These are phyloP conservation scores for Aphanomyces invadans DNA, from an alignment of 352 stramenopile genomes.

Conservation along the genomic window DNA sequence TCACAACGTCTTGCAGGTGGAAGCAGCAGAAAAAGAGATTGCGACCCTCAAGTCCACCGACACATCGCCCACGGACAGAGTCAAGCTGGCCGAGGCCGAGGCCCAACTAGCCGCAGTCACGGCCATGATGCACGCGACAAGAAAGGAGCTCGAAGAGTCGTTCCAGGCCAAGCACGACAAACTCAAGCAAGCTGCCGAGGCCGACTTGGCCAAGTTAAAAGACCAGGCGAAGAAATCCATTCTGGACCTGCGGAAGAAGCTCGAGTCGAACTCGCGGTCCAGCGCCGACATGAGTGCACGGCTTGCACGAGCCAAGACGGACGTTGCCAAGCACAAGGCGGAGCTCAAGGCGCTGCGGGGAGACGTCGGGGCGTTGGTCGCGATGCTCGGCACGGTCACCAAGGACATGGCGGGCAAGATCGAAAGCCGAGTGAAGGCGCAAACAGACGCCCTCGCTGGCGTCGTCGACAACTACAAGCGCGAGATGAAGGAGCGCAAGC, in stretches of 20 bases:
- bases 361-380: conserved; percentile 42
- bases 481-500: conserved; percentile 82
- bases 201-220: conserved; percentile 75
- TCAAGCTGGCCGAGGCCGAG: conserved; percentile 29
- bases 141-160: conserved; percentile 29
- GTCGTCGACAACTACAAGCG: conserved; percentile 87
- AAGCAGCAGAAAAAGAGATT: conserved; percentile 52
- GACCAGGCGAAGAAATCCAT: conserved; percentile 85
- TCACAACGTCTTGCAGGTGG: conserved; percentile 40
- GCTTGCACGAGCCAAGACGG: conserved; percentile 34
- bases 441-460: conserved; percentile 69
- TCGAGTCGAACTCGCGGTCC: conserved; percentile 50
- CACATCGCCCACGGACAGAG: conserved; percentile 26
- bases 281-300: conserved; percentile 46
- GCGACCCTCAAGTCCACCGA: conserved; percentile 25
- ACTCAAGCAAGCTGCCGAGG: conserved; percentile 65
- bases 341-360: conserved; percentile 45
- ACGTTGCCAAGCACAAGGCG: conserved; percentile 50
- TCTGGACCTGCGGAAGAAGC: conserved; percentile 67
- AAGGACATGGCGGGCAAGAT: conserved; percentile 75
- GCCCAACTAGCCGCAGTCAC: conserved; percentile 9
- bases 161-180: conserved; percentile 67
- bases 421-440: conserved; percentile 55
- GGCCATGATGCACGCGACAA: conserved; percentile 27
- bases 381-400: conserved; percentile 47